Evolutionary conservation across 140 eudicot genomes (phyloP).

Genomic region (Stevia rebaudiana): DNA sequence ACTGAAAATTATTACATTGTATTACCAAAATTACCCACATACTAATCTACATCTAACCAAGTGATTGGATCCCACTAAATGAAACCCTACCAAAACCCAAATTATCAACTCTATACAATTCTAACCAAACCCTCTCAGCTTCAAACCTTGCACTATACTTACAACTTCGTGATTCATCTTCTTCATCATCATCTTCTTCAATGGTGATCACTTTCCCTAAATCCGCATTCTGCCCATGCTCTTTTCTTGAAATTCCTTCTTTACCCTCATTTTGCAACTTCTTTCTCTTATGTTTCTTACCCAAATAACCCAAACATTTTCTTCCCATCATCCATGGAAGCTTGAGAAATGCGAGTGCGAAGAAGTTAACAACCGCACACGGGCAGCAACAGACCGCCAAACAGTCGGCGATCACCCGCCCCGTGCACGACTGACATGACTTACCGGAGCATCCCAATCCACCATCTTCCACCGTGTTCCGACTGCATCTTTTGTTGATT

Average conservation of each 20-base stretch:
- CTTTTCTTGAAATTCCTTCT: slow-evolving; percentile 24
- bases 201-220: slow-evolving; percentile 26
- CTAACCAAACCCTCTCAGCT: slow-evolving; percentile 72
- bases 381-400: slow-evolving; percentile 95
- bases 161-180: slow-evolving; percentile 3
- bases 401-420: slow-evolving; percentile 67
- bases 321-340: slow-evolving; percentile 71
- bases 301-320: slow-evolving; percentile 37
- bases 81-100: slow-evolving; percentile 97
- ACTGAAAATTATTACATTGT: not conserved
- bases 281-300: slow-evolving; percentile 28
- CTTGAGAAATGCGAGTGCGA: slow-evolving; percentile 63
- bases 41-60: slow-evolving; percentile 10
- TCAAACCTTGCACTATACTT: slow-evolving; percentile 57
- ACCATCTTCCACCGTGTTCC: slow-evolving; percentile 24
- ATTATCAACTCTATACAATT: slow-evolving; percentile 71
- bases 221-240: slow-evolving; percentile 12
- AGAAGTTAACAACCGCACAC: slow-evolving; percentile 63
- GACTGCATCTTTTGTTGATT: slow-evolving; percentile 17
- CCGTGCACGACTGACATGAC: slow-evolving; percentile 71
- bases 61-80: slow-evolving; percentile 55
- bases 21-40: not conserved
- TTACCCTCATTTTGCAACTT: slow-evolving; percentile 11
- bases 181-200: slow-evolving; percentile 2
- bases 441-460: slow-evolving; percentile 42